Evolutionary conservation across 2,329 filamentous ascomycete genomes (phyloP), one percentile per base, ranked within the genome.

Genomic region (Epichloe glyceriae): DNA sequence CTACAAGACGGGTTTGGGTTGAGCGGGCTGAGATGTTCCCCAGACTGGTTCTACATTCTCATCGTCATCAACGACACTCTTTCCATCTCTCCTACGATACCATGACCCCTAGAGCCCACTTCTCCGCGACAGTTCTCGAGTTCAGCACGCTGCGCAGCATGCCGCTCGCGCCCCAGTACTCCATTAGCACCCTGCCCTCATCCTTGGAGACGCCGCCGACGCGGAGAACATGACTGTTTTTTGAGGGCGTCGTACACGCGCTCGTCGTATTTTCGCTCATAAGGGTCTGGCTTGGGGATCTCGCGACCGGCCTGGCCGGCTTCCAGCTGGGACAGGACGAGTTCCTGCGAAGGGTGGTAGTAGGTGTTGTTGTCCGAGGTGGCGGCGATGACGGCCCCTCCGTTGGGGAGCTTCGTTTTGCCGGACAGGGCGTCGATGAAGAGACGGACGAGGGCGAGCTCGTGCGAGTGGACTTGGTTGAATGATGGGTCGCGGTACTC

Each of bases 101-200:
- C 90, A 60, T 85, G 82, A 20, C 88, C 88, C 83, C 81, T 58
- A 96, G 64, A 46, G 82, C 82, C 89, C 90, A 95, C 70, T 88
- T 87, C 74, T 94, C 86, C 20, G 77, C 74, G 37, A 96, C 84
- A 55, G 77, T 74, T 55, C 72, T 72, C 62, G 90, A 82, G 60
- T 86, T 83, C 47, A 96, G 75, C 44, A 72, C 74, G 54, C 78
- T 73, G 56, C 86, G 79, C 62, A 95, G 65, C 63, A 95, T 73
- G 12, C 91, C 93, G 65, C 88, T 94, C 37, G 80, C 81, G 5
- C 88, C 89, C 75, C 91, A 97, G 70, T 96, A 97, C 71, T 96
- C 89, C 81, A 97, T 84, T 58, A 95, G 73, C 1, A 81, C 76
- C 53, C 84, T 79, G 11, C 87, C 82, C 69, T 97, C 91, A 2